Evolutionary conservation across 257 asterid species (phyloP), one percentile per base, ranked within the genome.

Genomic region (Fraxinus excelsior): DNA sequence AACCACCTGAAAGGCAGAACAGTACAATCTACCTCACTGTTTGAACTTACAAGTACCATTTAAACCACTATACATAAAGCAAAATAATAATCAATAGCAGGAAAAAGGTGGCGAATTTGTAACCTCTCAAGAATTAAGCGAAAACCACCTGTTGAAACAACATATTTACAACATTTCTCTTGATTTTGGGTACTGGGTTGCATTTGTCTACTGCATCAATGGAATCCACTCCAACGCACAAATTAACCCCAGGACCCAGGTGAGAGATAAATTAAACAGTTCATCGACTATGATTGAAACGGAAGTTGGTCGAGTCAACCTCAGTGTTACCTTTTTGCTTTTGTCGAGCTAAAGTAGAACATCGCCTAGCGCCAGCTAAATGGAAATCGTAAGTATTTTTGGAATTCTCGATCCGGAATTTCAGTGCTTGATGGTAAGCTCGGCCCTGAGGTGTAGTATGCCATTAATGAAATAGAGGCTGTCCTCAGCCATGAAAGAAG

Each of bases 401-500:
- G 26, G 26, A 53, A n/a, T 53, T 60, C 67, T 60, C 6, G 25
- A 23, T 23, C 34, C 1, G 7, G 19, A 62, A 62, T 62, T 62
- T 76, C 58, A 82, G 51, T 35, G 78, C 68, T 73, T 78, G 42
- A 78, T 78, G 64, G 85, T 78, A 34, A 82, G 85, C 72, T 82
- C 82, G n/a, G 85, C 85, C 65, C 82, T 82, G 74, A 82, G 77
- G 67, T 82, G 85, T 28, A 82, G 77, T 29, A 67, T 62, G 32
- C 76, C 82, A 12, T 78, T 82, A 37, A 82, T 82, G 68, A 82
- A 82, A 58, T 72, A 78, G 71, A 60, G 85, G 74, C 82, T 78
- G 66, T 82, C 85, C 32, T 82, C 85, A 0, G 84, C 84, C 78
- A 74, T 78, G 80, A 82, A 82, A 18, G 82, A 69, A 67, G 80